Base-by-base conservation (phyloP, 768 basidiomycete species). In the Boletus sensibilis region DNA sequence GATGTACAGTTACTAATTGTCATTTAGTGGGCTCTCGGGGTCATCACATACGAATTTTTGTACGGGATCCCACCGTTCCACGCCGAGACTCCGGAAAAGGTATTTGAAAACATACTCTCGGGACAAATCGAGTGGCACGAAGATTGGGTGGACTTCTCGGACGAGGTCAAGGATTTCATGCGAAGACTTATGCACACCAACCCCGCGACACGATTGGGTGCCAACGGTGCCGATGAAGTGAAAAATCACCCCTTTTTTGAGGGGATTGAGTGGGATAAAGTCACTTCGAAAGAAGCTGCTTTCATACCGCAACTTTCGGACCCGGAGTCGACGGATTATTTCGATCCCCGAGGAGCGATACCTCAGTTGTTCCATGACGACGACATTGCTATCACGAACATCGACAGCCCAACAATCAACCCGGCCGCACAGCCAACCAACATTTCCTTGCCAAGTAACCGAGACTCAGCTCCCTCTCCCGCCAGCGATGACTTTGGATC, bases 301-400 rank as follows among this genome's bases (percentile, higher is more conserved):
- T 99, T 99, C 76, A 93, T 98, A 50, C 97, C 97, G 45, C 90
- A 94, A 67, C 85, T 97, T 34, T 84, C 89, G 14, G 95, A 98
- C 72, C 94, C 95, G 5, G 95, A 98, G 74, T 96, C 94, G 21
- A 99, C 97, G n/a, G 97, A 99, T 71, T 99, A 99, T 75, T 99
- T 99, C 66, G 97, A 99, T 75, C 84, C 94, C 58, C 87, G 97
- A 42, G 97, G 97, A 4, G 96, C 96, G 16, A 84, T 91, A 42
- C 84, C 88, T 31, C 91, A 94, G 67, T 75, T 92, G 35, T 97
- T 98, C 81, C 88, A 93, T 45, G 96, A 98, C 56, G 92, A 95
- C 45, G 92, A 94, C 48, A 67, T 83, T 60, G 74, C 83, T 50
- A 70, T 85, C 50, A 74, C 84, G n/a, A 78, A 76, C 29, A 68